A percentile compares a stretch with the other conserved stretches of the same genome.
These are phyloP conservation scores for Dactylella cylindrospora DNA, from an alignment of 2,329 filamentous ascomycete genomes.

Conservation along the genomic window DNA sequence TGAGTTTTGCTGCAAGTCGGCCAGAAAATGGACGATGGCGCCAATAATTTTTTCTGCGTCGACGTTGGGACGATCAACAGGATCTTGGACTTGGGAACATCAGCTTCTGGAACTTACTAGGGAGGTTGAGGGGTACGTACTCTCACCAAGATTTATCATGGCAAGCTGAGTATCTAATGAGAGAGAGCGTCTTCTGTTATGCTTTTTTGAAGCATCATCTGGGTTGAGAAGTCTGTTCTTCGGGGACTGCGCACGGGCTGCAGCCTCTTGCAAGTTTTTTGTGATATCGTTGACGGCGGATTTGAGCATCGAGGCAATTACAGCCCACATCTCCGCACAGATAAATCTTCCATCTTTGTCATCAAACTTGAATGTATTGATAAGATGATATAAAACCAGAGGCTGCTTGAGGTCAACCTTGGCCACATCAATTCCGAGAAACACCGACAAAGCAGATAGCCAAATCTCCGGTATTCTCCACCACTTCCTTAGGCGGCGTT, in stretches of 20 bases:
- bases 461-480: constrained; percentile 86
- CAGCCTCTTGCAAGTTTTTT: constrained; percentile 63
- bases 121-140: constrained; percentile 17
- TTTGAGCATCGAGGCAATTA: constrained; percentile 84
- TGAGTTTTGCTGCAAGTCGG: constrained; percentile 75
- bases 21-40: constrained; percentile 75
- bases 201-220: constrained; percentile 37
- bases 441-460: constrained; percentile 78
- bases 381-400: constrained; percentile 72
- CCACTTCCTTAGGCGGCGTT: constrained; percentile 79
- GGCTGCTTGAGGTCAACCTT: constrained; percentile 70
- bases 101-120: constrained; percentile 1
- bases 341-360: constrained; percentile 53
- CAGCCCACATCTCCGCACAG: constrained; percentile 68
- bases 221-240: constrained; percentile 32
- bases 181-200: constrained; percentile 44
- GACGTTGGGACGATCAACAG: constrained; percentile 47
- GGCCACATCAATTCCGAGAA: constrained; percentile 81
- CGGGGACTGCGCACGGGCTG: constrained; percentile 19
- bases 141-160: constrained; percentile 38
- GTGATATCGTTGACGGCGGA: constrained; percentile 73
- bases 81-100: constrained; percentile 14
- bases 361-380: constrained; percentile 66
- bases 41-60: constrained; percentile 69
- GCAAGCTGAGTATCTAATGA: constrained; percentile 47